phyloP scores from a whole-genome alignment of 208 protist species.

The Strigomonas galati region DNA sequence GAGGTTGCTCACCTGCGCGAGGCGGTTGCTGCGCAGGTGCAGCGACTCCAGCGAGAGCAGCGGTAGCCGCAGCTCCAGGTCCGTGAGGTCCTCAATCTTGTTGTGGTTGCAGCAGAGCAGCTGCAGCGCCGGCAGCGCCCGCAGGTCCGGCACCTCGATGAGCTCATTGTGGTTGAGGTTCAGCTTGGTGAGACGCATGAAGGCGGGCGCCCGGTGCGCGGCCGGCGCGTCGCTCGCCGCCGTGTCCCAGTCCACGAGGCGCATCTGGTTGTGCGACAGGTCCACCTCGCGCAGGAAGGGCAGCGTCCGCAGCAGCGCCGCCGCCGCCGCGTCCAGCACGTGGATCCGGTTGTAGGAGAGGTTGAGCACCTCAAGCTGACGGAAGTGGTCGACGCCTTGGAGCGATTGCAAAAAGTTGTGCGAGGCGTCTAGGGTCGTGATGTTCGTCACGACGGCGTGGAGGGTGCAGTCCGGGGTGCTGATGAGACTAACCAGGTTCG shows the following conservation, averaged over 20 bases:
- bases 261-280: slow-evolving; percentile 68
- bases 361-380: slow-evolving; percentile 68
- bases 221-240: slow-evolving; percentile 1
- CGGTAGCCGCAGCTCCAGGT: slow-evolving; percentile 59
- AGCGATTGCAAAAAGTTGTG: slow-evolving; percentile 62
- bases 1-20: slow-evolving; percentile 28
- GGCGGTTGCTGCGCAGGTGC: slow-evolving; percentile 41
- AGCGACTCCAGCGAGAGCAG: slow-evolving; percentile 51
- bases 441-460: slow-evolving; percentile 26
- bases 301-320: slow-evolving; percentile 48
- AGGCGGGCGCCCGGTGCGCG: slow-evolving; percentile 9
- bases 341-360: slow-evolving; percentile 66
- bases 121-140: slow-evolving; percentile 54
- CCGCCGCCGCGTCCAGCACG: slow-evolving; percentile 54
- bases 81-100: slow-evolving; percentile 51
- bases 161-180: slow-evolving; percentile 81
- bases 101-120: slow-evolving; percentile 73
- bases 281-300: slow-evolving; percentile 40
- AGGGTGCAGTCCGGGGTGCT: slow-evolving; percentile 25
- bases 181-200: slow-evolving; percentile 33
- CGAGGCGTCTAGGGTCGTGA: slow-evolving; percentile 62
- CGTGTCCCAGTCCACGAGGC: slow-evolving; percentile 43
- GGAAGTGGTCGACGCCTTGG: slow-evolving; percentile 60
- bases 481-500: slow-evolving; percentile 32
- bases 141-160: slow-evolving; percentile 71